Evolutionary conservation across 2,329 filamentous ascomycete genomes (phyloP), one percentile per base, ranked within the genome.

Genomic region (Fusarium annulatum): DNA sequence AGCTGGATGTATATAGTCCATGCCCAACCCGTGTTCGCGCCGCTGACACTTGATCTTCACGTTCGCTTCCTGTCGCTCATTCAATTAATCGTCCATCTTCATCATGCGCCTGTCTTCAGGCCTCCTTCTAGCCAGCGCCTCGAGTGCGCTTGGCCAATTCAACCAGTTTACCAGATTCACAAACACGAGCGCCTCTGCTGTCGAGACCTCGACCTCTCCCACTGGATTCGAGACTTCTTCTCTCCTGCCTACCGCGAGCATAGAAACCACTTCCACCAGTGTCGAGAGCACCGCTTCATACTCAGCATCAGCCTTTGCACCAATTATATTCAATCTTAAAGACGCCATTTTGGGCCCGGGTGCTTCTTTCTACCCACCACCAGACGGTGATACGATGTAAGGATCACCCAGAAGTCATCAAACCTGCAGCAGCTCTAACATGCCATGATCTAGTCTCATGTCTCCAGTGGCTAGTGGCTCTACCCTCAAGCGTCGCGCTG

Each of bases 1-100:
- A n/a, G 4, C 14, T 19, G 1, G 3, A 18, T 34, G 10, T 34
- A 51, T 18, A 34, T 49, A 34, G 45, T 21, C 26, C 21, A 23
- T 23, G 0, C 16, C 5, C 16, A 26, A 9, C 5, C 11, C 4
- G 1, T 45, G 16, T 26, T 26, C 18, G 16, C 11, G 16, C 11
- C 2, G 16, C 16, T 2, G 4, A 26, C 11, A 45, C 7, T 26
- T 26, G 4, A n/a, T 34, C 15, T 12, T 23, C 3, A 10, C 7
- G 2, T 7, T 51, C 30, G 7, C 7, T 18, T 34, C 16, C 4
- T 18, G 21, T 34, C 15, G 5, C 28, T 18, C 10, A 23, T 33
- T 51, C 4, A 9, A 23, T 23, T 2, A 7, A 16, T 34, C 14
- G 2, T 18, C 10, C 3, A 34, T 7, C 10, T 34, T 9, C 15